Percentiles rank a stretch among this genome's conserved stretches.
Conservation (phyloP, 768 basidiomycete species). For the Leccinum uliginosum region DNA sequence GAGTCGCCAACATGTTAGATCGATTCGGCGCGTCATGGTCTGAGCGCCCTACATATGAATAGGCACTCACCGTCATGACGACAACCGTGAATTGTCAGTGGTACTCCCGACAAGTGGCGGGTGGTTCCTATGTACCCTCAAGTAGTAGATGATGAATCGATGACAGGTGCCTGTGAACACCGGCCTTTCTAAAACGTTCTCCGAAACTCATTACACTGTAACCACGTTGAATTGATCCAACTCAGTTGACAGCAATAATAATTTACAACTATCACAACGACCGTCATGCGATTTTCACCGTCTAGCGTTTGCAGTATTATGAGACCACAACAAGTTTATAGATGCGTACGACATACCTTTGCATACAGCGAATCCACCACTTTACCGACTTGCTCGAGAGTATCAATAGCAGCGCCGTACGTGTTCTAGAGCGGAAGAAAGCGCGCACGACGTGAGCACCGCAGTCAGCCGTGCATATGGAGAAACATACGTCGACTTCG, state of each 20-base stretch:
- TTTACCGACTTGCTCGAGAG: slow-evolving; percentile 84
- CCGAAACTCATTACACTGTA: not conserved
- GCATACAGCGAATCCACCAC: slow-evolving; percentile 94
- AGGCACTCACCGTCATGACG: not conserved
- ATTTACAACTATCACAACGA: not conserved
- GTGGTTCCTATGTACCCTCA: not conserved
- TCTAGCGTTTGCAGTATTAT: slow-evolving; percentile 23
- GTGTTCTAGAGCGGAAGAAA: slow-evolving; percentile 51
- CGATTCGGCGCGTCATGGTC: not conserved
- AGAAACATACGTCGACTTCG: slow-evolving; percentile 69
- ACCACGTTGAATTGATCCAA: not conserved
- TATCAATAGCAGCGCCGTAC: slow-evolving; percentile 86
- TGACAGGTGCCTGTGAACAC: not conserved
- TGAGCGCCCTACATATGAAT: not conserved
- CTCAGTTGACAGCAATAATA: not conserved
- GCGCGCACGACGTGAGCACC: slow-evolving; percentile 4
- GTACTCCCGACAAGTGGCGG: not conserved
- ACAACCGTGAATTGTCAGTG: not conserved
- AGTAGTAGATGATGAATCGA: not conserved
- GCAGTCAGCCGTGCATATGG: not conserved
- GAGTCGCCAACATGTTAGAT: not conserved
- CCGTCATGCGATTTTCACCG: slow-evolving; percentile 40
- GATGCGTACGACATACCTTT: slow-evolving; percentile 45
- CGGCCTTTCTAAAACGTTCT: not conserved
- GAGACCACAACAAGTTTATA: not conserved